Evolutionary conservation across 208 protist species (phyloP).

Genomic region (Acanthamoeba healyi): DNA sequence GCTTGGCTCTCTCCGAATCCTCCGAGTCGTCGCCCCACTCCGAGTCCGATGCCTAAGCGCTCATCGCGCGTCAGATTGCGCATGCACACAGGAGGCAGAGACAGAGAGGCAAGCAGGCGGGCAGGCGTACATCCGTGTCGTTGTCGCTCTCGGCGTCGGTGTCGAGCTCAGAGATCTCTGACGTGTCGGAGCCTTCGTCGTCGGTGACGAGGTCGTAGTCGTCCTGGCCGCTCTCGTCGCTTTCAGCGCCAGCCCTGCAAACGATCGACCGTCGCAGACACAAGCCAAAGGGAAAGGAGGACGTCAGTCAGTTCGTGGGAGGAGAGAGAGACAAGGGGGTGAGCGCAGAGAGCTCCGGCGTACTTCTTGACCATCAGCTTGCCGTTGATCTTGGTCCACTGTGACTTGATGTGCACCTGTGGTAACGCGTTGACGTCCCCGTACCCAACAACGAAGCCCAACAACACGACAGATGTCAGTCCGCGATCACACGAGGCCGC

Average conservation of each 20-base stretch:
- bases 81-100: too few relatives aligned
- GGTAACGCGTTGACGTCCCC: too few relatives aligned
- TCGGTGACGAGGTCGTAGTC: conserved; percentile 70
- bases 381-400: conserved; percentile 54
- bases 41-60: conserved; percentile 19
- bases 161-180: conserved; percentile 34
- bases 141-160: neutral
- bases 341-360: too few relatives aligned
- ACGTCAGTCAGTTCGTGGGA: neutral
- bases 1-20: neutral
- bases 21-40: conserved; percentile 13
- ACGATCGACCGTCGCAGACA: neutral
- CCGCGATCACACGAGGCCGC: too few relatives aligned
- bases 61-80: too few relatives aligned
- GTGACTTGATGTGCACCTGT: conserved; percentile 64
- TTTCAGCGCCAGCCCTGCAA: neutral
- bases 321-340: too few relatives aligned
- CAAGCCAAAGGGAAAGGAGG: neutral
- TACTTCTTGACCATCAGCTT: conserved; percentile 67
- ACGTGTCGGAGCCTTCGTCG: conserved; percentile 52
- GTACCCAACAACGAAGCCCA: too few relatives aligned
- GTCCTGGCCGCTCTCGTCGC: conserved; percentile 9
- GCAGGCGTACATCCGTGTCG: neutral
- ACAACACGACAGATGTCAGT: too few relatives aligned
- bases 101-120: too few relatives aligned